Conservation (phyloP, 495 filamentous ascomycete species). For the Evernia prunastri region DNA sequence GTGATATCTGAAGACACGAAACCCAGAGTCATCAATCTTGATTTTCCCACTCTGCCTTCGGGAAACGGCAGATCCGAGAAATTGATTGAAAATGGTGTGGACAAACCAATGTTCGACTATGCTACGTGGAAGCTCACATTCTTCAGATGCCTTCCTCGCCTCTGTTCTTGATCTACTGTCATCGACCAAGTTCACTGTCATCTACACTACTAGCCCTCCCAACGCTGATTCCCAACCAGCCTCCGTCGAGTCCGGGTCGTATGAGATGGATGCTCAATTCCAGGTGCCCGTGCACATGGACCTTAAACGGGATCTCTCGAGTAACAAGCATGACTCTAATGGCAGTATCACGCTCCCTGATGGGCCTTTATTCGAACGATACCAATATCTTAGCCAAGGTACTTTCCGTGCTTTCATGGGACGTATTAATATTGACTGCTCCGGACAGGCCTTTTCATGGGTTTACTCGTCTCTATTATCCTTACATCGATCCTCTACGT, state of each 20-base stretch:
- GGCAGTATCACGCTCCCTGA: slow-evolving; percentile 31
- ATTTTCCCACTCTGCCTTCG: slow-evolving; percentile 45
- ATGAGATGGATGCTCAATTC: slow-evolving; percentile 48
- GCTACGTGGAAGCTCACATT: not conserved
- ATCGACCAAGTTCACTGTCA: slow-evolving; percentile 51
- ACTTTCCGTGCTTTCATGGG: not conserved
- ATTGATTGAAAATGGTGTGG: slow-evolving; percentile 44
- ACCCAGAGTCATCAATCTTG: slow-evolving; percentile 45
- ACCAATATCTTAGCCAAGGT: slow-evolving; percentile 81
- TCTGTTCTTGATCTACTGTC: slow-evolving; percentile 52
- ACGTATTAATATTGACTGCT: not conserved
- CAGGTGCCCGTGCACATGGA: slow-evolving; percentile 49
- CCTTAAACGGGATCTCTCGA: slow-evolving; percentile 48
- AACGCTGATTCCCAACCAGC: slow-evolving; percentile 1
- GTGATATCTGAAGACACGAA: slow-evolving; percentile 39
- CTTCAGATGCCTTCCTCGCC: slow-evolving; percentile 53
- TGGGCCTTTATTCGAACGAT: slow-evolving; percentile 75
- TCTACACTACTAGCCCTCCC: slow-evolving; percentile 50
- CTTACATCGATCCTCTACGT: slow-evolving; percentile 70
- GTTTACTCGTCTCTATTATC: slow-evolving; percentile 58
- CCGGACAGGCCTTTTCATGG: slow-evolving; percentile 71
- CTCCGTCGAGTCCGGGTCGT: slow-evolving; percentile 35
- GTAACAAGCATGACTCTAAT: slow-evolving; percentile 32
- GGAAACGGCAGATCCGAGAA: slow-evolving; percentile 36
- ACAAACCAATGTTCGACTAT: not conserved